Evolutionary conservation across 345 rosid genomes (phyloP).

Genomic region (Euclidium syriacum): DNA sequence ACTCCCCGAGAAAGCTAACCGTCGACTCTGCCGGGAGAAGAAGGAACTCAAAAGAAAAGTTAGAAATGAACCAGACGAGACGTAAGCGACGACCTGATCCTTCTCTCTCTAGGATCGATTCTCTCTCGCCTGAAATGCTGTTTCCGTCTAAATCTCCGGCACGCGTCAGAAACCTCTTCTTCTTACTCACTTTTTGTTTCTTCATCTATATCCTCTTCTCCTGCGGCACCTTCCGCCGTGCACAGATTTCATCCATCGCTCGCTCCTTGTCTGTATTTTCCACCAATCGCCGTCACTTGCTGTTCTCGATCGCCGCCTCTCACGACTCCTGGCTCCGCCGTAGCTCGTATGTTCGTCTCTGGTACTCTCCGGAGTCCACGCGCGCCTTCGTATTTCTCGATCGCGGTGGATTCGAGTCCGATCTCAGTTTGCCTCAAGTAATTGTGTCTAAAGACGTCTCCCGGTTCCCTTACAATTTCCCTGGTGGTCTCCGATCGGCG

Average conservation of each 20-base stretch:
- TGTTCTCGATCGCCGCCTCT: conserved; percentile 77
- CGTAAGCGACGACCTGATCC: conserved; percentile 27
- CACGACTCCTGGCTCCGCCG: conserved; percentile 56
- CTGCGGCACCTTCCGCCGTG: conserved; percentile 21
- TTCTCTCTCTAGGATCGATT: conserved; percentile 15
- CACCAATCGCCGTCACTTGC: conserved; percentile 54
- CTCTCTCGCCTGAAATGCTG: conserved; percentile 28
- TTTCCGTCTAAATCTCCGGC: conserved; percentile 30
- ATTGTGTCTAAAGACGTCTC: conserved; percentile 58
- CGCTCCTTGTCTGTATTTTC: conserved; percentile 12
- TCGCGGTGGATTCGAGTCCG: conserved; percentile 26
- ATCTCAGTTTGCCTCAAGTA: conserved; percentile 49
- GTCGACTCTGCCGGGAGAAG: neutral
- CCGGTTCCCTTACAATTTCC: conserved; percentile 64
- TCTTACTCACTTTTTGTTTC: conserved; percentile 37
- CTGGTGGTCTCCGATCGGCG: conserved; percentile 71
- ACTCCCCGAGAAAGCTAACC: neutral
- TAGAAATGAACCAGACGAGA: conserved; percentile 22
- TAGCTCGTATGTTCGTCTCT: conserved; percentile 58
- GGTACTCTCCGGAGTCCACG: conserved; percentile 58
- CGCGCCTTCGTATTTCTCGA: conserved; percentile 80
- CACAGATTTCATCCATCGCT: conserved; percentile 27
- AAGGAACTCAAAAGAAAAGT: neutral
- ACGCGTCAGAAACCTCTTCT: conserved; percentile 49
- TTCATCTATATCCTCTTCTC: conserved; percentile 46